These are phyloP conservation scores for Yarrowia hollandica DNA, from an alignment of 805 yeast genomes.

Conservation along the genomic window DNA sequence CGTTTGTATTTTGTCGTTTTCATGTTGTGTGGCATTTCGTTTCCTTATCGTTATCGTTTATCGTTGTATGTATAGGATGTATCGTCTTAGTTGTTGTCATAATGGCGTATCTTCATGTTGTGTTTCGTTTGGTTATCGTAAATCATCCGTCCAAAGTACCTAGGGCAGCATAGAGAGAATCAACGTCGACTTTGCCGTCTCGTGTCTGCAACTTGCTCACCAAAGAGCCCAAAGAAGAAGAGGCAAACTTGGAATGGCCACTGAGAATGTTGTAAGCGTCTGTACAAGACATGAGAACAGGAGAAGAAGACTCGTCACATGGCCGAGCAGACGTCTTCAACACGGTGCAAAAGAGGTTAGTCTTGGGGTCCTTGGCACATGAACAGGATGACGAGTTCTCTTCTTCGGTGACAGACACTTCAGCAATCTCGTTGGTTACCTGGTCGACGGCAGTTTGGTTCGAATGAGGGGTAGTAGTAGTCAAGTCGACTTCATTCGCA, in stretches of 20 bases:
- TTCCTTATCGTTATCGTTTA: conserved; percentile 13
- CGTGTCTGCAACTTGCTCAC: background rate
- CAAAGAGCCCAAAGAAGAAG: background rate
- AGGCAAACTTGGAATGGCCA: conserved; percentile 49
- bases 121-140: background rate
- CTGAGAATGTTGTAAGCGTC: conserved; percentile 81
- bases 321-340: conserved; percentile 32
- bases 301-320: conserved; percentile 37
- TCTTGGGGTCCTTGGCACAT: conserved; percentile 62
- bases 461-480: too few species aligned
- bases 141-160: background rate
- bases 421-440: conserved; percentile 4
- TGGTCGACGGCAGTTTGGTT: conserved; percentile 2
- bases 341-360: conserved; percentile 73
- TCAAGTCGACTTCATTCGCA: too few species aligned
- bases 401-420: conserved; percentile 2
- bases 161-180: conserved; percentile 26
- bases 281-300: conserved; percentile 64
- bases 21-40: background rate
- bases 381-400: conserved; percentile 1
- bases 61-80: background rate
- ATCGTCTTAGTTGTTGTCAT: too few species aligned
- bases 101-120: conserved; percentile 15
- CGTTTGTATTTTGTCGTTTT: conserved; percentile 34
- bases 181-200: conserved; percentile 22